Percentiles rank a stretch among this genome's conserved stretches.
phyloP scores from a whole-genome alignment of 2,329 filamentous ascomycete species.

The Fusarium guadeloupense region DNA sequence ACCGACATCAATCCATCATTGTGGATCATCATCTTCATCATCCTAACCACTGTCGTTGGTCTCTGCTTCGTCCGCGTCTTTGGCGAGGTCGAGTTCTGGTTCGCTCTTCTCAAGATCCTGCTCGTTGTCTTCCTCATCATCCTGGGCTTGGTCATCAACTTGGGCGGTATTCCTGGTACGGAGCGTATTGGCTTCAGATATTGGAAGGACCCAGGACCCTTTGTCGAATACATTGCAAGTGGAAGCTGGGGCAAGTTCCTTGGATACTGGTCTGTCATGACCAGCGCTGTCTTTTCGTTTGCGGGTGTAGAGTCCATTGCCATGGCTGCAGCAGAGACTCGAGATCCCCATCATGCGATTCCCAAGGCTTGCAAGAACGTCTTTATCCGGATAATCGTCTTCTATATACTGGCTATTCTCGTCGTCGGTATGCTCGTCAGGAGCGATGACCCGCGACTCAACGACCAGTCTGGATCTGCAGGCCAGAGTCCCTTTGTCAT shows the following conservation, averaged over 20 bases:
- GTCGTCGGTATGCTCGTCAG: constrained; percentile 75
- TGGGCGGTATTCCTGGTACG: constrained; percentile 37
- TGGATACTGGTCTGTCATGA: constrained; percentile 70
- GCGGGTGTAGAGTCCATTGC: constrained; percentile 71
- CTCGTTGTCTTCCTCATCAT: constrained; percentile 62
- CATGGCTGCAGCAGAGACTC: constrained; percentile 69
- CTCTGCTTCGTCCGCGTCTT: constrained; percentile 60
- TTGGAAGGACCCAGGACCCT: constrained; percentile 68
- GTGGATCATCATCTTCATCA: constrained; percentile 41
- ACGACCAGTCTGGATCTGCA: constrained; percentile 57
- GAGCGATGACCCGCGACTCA: constrained; percentile 64
- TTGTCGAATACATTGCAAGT: constrained; percentile 70
- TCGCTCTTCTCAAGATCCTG: constrained; percentile 60
- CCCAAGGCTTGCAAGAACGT: constrained; percentile 65
- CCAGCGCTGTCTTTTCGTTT: constrained; percentile 73
- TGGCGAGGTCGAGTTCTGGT: constrained; percentile 63
- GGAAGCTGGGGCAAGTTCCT: constrained; percentile 71
- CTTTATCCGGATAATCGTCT: constrained; percentile 66
- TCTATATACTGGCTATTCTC: constrained; percentile 73
- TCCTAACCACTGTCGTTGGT: constrained; percentile 38
- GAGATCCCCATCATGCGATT: constrained; percentile 63
- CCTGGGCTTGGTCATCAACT: constrained; percentile 53
- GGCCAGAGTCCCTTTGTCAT: constrained; percentile 71
- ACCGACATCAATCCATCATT: constrained; percentile 44
- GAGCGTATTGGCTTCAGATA: constrained; percentile 39